Evolutionary conservation across 345 rosid genomes (phyloP).

Genomic region (Atalantia buxifolia): DNA sequence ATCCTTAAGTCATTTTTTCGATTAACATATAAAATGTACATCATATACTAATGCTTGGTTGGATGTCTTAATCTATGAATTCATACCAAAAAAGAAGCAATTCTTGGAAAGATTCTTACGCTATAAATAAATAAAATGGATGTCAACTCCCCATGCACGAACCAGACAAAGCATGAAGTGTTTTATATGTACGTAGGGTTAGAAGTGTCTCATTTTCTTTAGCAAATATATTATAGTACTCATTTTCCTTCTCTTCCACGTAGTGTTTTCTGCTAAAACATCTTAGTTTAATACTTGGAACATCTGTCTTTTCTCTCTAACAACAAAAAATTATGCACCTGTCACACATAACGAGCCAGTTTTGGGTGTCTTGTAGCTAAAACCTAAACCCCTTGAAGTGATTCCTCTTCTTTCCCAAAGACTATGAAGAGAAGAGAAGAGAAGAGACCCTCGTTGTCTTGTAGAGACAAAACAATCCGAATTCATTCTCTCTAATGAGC

Average conservation of each 20-base stretch:
- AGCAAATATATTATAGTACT: background rate
- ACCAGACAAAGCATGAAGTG: conserved; percentile 22
- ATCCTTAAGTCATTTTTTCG: background rate
- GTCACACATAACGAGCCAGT: conserved; percentile 24
- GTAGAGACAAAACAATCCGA: conserved; percentile 20
- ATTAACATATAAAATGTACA: background rate
- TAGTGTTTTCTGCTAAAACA: conserved; percentile 13
- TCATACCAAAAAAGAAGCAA: conserved; percentile 6
- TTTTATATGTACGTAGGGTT: conserved; percentile 11
- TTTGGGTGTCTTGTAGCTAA: conserved; percentile 26
- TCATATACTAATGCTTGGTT: conserved; percentile 9
- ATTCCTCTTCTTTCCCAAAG: conserved; percentile 19
- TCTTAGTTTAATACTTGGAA: conserved; percentile 14
- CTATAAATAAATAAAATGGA: conserved; percentile 15
- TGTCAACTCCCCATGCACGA: conserved; percentile 43
- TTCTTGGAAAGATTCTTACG: conserved; percentile 38
- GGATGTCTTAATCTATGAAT: conserved; percentile 26
- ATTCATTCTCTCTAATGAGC: conserved; percentile 7
- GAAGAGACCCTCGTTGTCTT: background rate
- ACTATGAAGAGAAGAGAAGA: conserved; percentile 5
- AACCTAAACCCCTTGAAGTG: conserved; percentile 27
- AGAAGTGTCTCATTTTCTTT: conserved; percentile 4
- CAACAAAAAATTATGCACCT: conserved; percentile 15
- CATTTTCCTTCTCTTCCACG: conserved; percentile 21
- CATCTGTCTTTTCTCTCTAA: conserved; percentile 7